Percentiles rank a stretch among this genome's conserved stretches.
These are phyloP conservation scores for Cymbopogon flexuosus DNA, from an alignment of 202 grass and related monocot species.

Conservation along the genomic window DNA sequence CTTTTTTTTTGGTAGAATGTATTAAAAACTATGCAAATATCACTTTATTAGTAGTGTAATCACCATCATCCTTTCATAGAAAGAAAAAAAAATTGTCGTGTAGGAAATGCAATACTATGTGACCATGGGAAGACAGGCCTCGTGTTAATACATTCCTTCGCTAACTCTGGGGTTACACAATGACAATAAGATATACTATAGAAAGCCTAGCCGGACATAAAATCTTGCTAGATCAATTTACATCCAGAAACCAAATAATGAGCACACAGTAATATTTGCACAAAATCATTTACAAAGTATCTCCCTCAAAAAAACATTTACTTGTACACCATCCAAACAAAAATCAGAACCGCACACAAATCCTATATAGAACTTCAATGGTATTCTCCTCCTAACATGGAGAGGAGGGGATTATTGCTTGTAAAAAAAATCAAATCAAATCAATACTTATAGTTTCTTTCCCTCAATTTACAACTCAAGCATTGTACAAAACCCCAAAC, in stretches of 20 bases:
- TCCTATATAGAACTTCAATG: conserved; percentile 8
- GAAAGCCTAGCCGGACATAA: too few relatives aligned
- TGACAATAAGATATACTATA: too few relatives aligned
- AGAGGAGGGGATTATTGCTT: conserved; percentile 35
- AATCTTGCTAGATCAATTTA: neutral
- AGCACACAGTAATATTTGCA: neutral
- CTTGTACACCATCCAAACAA: conserved; percentile 5
- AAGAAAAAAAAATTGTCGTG: too few relatives aligned
- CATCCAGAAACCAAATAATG: neutral
- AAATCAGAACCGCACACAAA: conserved; percentile 18
- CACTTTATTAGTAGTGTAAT: too few relatives aligned
- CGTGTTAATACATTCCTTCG: too few relatives aligned
- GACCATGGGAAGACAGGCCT: too few relatives aligned
- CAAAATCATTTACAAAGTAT: conserved; percentile 26
- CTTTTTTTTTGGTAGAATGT: too few relatives aligned
- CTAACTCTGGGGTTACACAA: too few relatives aligned
- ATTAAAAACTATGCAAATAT: too few relatives aligned
- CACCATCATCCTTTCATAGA: too few relatives aligned
- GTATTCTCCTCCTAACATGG: conserved; percentile 23
- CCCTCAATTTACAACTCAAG: conserved; percentile 60
- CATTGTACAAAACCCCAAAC: conserved; percentile 27
- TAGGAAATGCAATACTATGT: too few relatives aligned
- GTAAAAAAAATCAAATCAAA: conserved; percentile 42
- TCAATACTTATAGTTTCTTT: conserved; percentile 25
- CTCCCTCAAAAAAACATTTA: too few relatives aligned